Evolutionary conservation across 2,329 filamentous ascomycete genomes (phyloP), one percentile per base, ranked within the genome.

Genomic region (Xylaria polymorpha): DNA sequence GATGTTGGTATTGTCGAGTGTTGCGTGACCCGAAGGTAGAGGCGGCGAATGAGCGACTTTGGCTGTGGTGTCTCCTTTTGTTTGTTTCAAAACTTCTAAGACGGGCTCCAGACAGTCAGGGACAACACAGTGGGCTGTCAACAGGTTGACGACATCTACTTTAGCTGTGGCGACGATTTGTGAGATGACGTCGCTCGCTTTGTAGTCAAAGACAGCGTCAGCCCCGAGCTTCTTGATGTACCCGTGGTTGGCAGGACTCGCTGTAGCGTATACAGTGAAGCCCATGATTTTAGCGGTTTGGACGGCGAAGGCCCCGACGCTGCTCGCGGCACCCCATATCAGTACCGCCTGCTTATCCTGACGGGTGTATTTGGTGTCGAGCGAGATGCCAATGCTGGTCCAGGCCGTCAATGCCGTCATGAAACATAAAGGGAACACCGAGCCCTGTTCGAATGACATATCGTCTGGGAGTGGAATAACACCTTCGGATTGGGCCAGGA

Each of bases 311-410:
- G 58, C 29, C 3, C 58, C 58, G 15, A 61, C 58, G 29, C 58
- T 61, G 32, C 58, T 61, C 1, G 58, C 25, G 12, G 18, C 58
- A 18, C 58, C 58, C 58, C 58, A 61, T 20, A 61, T 61, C 25
- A 61, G 37, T 3, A 46, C 46, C 10, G 58, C 58, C 43, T 61
- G 29, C 25, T 61, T 61, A 6, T 61, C 43, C 20, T 46, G 25
- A n/a, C 9, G 43, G 1, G 43, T 35, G 58, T 61, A 22, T 22
- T 29, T 35, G 41, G 58, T 61, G 43, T 48, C 44, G 20, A 61
- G 58, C 18, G 58, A 39, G 25, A 61, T 50, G 43, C 43, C 58
- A 4, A 61, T 32, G 25, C 18, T 29, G 10, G 58, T 61, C 41
- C 41, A 61, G 43, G 58, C 25, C 10, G 58, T 61, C 46, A 50